phyloP scores from a whole-genome alignment of 164 flowering plant species.

The Vitis riparia region DNA sequence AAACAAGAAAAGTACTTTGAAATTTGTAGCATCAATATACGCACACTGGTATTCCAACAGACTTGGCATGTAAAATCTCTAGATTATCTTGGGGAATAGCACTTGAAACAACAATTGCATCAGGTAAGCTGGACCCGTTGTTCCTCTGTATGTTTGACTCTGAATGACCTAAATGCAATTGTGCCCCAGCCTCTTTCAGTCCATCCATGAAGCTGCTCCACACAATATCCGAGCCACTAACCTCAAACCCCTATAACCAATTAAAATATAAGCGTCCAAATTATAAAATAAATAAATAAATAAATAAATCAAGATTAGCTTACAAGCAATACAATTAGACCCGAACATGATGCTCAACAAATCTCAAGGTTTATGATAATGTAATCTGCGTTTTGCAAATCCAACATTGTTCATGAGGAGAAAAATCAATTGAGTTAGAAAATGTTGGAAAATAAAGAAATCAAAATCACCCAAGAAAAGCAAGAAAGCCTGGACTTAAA shows the following conservation, averaged over 20 bases:
- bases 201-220: slow-evolving; percentile 46
- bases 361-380: background rate
- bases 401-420: background rate
- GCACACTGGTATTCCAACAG: slow-evolving; percentile 42
- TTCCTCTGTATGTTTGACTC: slow-evolving; percentile 27
- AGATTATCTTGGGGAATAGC: slow-evolving; percentile 45
- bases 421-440: background rate
- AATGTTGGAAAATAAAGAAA: no score
- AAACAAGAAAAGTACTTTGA: slow-evolving; percentile 1
- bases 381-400: background rate
- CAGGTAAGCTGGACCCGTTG: slow-evolving; percentile 23
- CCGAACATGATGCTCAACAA: background rate
- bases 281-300: no score
- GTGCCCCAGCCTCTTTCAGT: slow-evolving; percentile 41
- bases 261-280: background rate
- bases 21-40: slow-evolving; percentile 4
- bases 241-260: slow-evolving; percentile 38
- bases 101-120: slow-evolving; percentile 44
- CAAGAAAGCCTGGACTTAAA: background rate
- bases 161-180: slow-evolving; percentile 38
- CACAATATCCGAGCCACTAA: slow-evolving; percentile 49
- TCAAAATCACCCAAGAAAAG: background rate
- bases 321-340: background rate
- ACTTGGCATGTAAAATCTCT: slow-evolving; percentile 41
- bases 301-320: background rate